Percentiles rank a stretch among this genome's conserved stretches.
phyloP scores from a whole-genome alignment of 495 filamentous ascomycete genomes.

The Lasiosphaeria miniovina region DNA sequence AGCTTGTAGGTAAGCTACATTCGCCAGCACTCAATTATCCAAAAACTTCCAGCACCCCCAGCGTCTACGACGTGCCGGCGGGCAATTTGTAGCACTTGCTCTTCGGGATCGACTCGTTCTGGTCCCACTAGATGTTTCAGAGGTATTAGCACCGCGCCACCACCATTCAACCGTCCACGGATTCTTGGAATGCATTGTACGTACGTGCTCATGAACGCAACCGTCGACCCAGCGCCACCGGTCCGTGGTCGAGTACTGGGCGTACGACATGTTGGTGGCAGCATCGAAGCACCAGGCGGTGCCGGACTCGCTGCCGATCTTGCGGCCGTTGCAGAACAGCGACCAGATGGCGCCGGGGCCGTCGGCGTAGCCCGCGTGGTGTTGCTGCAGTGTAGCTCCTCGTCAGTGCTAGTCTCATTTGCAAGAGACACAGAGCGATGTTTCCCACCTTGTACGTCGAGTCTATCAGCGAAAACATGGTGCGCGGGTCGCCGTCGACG shows the following conservation, averaged over 20 bases:
- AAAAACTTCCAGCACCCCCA: no score
- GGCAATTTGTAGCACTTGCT: conserved; percentile 38
- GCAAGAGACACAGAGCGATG: conserved; percentile 9
- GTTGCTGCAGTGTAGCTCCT: conserved; percentile 33
- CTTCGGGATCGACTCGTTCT: conserved; percentile 37
- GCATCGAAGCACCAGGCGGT: conserved; percentile 46
- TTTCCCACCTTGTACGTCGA: conserved; percentile 32
- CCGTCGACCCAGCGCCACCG: conserved; percentile 46
- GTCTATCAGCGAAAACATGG: conserved; percentile 48
- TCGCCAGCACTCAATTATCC: no score
- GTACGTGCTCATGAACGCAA: conserved; percentile 48
- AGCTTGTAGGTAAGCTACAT: no score
- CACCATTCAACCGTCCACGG: no score
- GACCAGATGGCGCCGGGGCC: conserved; percentile 42
- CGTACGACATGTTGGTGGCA: conserved; percentile 48
- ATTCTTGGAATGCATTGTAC: conserved; percentile 16
- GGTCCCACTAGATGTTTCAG: conserved; percentile 34
- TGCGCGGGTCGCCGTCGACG: conserved; percentile 44
- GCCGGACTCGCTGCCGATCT: conserved; percentile 37
- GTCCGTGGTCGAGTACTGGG: conserved; percentile 42
- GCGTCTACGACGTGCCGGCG: neutral
- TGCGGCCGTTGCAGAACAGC: conserved; percentile 42
- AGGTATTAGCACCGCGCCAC: neutral
- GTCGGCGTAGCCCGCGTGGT: conserved; percentile 39
- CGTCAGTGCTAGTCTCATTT: conserved; percentile 2